These are phyloP conservation scores for Backusella macrospora DNA, from an alignment of 192 early-diverging fungal species.

Conservation along the genomic window DNA sequence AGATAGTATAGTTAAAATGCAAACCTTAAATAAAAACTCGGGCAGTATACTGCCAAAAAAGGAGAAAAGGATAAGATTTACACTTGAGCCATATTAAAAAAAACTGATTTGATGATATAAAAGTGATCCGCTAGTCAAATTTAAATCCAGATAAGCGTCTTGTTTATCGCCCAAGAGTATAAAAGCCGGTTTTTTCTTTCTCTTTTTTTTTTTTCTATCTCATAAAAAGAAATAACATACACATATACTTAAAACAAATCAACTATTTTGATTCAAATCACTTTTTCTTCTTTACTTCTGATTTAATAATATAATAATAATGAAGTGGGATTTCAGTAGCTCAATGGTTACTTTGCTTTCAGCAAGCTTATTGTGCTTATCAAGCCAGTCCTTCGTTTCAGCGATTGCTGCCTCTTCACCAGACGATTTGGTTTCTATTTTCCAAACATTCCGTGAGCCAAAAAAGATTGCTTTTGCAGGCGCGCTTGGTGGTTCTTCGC, in stretches of 20 bases:
- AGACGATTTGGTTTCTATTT: background rate
- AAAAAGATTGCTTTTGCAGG: conserved; percentile 10
- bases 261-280: background rate
- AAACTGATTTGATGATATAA: no score
- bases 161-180: no score
- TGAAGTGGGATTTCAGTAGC: background rate
- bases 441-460: conserved; percentile 1
- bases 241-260: background rate
- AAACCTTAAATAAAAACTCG: no score
- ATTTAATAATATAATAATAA: background rate
- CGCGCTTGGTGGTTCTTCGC: background rate
- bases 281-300: background rate
- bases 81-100: no score
- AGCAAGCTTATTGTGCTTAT: background rate
- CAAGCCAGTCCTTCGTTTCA: background rate
- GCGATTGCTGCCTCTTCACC: background rate
- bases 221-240: background rate
- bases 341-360: background rate
- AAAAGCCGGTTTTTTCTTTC: no score
- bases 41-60: no score
- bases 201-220: background rate
- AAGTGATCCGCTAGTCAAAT: no score
- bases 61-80: no score
- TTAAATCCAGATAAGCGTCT: no score
- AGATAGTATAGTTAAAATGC: no score